Base-by-base conservation (phyloP, 768 basidiomycete genomes). In the Rhizopogon sp. region DNA sequence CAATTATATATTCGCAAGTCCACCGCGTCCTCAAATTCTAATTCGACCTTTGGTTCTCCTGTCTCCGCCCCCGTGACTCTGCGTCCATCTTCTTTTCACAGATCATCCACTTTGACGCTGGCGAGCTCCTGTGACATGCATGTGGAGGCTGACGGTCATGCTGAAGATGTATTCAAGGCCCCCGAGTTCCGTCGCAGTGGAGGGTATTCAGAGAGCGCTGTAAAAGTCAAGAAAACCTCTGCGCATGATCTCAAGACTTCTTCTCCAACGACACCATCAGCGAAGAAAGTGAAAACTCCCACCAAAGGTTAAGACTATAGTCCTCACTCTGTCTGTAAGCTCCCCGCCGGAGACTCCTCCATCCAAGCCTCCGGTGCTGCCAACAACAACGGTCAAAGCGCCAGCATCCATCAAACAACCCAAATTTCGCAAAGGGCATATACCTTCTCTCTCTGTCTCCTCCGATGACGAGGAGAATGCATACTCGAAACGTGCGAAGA, bases 391-490 rank as follows among this genome's bases (percentile, higher is more conserved):
- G 60, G 41, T 53, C 43, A 20, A 69, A 61, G 7, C 39, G 59
- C 52, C 22, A 45, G 50, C 40, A 45, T 43, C 28, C 39, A 52
- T 8, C 45, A 64, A 28, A 45, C 43, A 29, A 65, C 50, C 46
- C 61, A 68, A 69, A 54, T 10, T 56, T 44, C 54, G 66, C 66
- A 76, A 64, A 65, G 70, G 63, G 58, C 73, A 70, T 42, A 62
- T 58, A 39, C 69, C 73, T 44, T 76, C 43, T 76, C 72, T 64
- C 72, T 81, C 75, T 41, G 72, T 81, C 22, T 87, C 88, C 11
- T 87, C 84, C n/a, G 88, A 90, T 62, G 88, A 90, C 59, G 88
- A 90, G 63, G 88, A 90, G 71, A 84, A 83, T 66, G 62, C 76
- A 22, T 79, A 86, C 39, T 77, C 74, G 40, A 75, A 74, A 58